A percentile compares a stretch with the other conserved stretches of the same genome.
Evolutionary conservation across 2,329 filamentous ascomycete genomes (phyloP).

Genomic region (Cladosporium sphaerospermum): DNA sequence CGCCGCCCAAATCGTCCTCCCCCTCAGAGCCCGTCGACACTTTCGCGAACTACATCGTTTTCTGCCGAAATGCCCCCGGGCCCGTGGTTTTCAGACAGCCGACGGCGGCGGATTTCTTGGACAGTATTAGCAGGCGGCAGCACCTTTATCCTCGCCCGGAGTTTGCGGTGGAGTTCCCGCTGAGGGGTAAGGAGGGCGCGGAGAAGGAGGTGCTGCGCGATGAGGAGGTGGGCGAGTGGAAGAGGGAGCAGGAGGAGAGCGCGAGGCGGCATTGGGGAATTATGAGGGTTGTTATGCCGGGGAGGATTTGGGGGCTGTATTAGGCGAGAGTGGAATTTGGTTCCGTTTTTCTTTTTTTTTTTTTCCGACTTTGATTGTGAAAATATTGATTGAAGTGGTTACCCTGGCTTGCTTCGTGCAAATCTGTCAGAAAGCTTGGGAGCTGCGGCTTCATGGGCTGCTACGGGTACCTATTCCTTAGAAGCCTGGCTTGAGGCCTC

Average conservation of each 20-base stretch:
- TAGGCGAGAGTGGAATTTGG: no score
- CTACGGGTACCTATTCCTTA: no score
- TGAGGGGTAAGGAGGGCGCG: slow-evolving; percentile 25
- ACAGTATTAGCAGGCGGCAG: slow-evolving; percentile 61
- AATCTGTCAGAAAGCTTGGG: no score
- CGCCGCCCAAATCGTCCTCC: slow-evolving; percentile 35
- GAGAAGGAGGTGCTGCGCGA: slow-evolving; percentile 50
- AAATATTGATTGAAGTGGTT: no score
- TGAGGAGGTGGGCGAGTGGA: slow-evolving; percentile 61
- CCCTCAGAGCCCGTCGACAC: no score
- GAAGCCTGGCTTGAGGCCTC: no score
- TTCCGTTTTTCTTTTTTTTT: no score
- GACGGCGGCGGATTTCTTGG: slow-evolving; percentile 59
- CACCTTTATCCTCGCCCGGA: slow-evolving; percentile 71
- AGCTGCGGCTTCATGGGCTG: no score
- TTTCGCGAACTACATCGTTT: slow-evolving; percentile 94
- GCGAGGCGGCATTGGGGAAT: slow-evolving; percentile 84
- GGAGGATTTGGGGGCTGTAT: slow-evolving; percentile 76
- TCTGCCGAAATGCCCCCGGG: slow-evolving; percentile 65
- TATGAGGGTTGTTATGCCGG: slow-evolving; percentile 79
- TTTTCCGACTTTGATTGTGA: no score
- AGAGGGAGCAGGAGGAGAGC: slow-evolving; percentile 65
- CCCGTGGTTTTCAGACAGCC: slow-evolving; percentile 58
- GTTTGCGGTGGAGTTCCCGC: slow-evolving; percentile 45
- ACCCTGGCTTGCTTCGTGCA: no score